Conservation (phyloP, 306 rosid species). For the Quercus dentata region DNA sequence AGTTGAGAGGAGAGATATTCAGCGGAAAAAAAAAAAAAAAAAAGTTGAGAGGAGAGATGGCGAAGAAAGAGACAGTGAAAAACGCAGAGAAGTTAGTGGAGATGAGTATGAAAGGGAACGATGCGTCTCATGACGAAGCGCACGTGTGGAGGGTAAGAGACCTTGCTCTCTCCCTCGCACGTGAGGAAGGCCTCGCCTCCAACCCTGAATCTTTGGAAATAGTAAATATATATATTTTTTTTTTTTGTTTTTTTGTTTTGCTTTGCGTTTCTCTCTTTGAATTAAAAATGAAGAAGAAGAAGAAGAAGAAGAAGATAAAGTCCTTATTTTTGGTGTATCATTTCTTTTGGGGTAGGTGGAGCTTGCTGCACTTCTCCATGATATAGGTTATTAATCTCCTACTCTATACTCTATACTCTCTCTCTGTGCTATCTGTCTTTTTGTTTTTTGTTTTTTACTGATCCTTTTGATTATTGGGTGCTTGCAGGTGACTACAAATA, state of each 20-base stretch:
- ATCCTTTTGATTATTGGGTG: background rate
- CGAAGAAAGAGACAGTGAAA: constrained; percentile 43
- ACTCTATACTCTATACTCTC: background rate
- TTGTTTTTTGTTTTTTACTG: background rate
- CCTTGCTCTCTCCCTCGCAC: constrained; percentile 80
- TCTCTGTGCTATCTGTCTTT: too few relatives aligned
- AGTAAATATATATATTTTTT: constrained; percentile 18
- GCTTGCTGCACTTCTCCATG: constrained; percentile 91
- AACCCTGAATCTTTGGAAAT: constrained; percentile 61
- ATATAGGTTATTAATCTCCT: constrained; percentile 46
- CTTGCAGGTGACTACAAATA: constrained; percentile 83
- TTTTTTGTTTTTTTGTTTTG: too few relatives aligned
- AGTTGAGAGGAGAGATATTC: too few relatives aligned
- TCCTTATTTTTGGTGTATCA: background rate
- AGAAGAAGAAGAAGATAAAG: too few relatives aligned
- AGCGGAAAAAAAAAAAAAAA: too few relatives aligned
- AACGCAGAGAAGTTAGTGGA: constrained; percentile 73
- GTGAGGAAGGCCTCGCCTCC: constrained; percentile 71
- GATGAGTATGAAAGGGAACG: constrained; percentile 67
- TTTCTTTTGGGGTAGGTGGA: constrained; percentile 56
- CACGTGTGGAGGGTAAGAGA: constrained; percentile 89
- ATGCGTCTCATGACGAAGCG: constrained; percentile 79
- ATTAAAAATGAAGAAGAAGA: too few relatives aligned
- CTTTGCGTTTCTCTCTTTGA: too few relatives aligned
- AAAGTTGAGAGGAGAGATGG: constrained; percentile 19